phyloP scores from a whole-genome alignment of 495 filamentous ascomycete species.

The Pyrenula massariospora region DNA sequence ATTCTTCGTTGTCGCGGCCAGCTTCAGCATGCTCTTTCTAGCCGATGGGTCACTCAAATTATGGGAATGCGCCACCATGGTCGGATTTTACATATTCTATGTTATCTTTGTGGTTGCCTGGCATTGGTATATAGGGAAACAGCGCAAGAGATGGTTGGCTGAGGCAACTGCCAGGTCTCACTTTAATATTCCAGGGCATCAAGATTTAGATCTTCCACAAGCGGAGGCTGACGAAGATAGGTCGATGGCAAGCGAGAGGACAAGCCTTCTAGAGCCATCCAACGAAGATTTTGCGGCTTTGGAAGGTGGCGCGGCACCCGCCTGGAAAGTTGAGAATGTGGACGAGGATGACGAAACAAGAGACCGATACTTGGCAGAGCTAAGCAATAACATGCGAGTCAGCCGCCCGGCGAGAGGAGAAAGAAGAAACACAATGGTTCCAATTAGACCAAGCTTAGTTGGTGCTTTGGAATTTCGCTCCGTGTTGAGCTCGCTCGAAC shows the following conservation, averaged over 20 bases:
- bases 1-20: slow-evolving; percentile 82
- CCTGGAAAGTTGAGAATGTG: slow-evolving; percentile 38
- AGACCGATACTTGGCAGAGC: slow-evolving; percentile 64
- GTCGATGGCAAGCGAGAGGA: slow-evolving; percentile 36
- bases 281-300: slow-evolving; percentile 58
- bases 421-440: slow-evolving; percentile 63
- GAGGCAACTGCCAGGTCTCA: slow-evolving; percentile 63
- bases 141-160: slow-evolving; percentile 45
- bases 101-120: slow-evolving; percentile 78
- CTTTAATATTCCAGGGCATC: slow-evolving; percentile 54
- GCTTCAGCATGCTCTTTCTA: slow-evolving; percentile 79
- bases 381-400: slow-evolving; percentile 88
- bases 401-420: slow-evolving; percentile 50
- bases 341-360: slow-evolving; percentile 61
- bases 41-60: slow-evolving; percentile 72
- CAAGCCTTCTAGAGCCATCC: slow-evolving; percentile 36
- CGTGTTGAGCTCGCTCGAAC: slow-evolving; percentile 71
- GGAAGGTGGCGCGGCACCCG: slow-evolving; percentile 46
- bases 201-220: slow-evolving; percentile 57
- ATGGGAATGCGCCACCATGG: slow-evolving; percentile 88
- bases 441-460: slow-evolving; percentile 85
- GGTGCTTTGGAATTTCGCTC: slow-evolving; percentile 91
- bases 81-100: slow-evolving; percentile 84
- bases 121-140: slow-evolving; percentile 71
- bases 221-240: slow-evolving; percentile 65